Conservation (phyloP, 257 asterid species). For the Jasminum sambac region DNA sequence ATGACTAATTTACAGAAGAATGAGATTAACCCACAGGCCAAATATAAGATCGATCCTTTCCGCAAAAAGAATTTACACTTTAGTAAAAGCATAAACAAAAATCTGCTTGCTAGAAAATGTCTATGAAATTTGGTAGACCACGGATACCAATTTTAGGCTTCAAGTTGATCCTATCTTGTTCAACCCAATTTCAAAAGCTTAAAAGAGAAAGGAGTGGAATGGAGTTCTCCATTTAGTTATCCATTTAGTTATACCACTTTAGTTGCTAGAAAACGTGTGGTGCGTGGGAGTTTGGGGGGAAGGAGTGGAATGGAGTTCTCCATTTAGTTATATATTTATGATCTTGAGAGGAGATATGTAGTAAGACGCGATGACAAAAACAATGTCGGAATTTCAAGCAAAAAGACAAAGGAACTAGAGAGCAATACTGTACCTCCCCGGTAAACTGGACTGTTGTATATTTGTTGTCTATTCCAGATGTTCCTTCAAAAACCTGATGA, state of each 20-base stretch:
- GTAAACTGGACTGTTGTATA: conserved; percentile 96
- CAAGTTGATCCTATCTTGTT: conserved; percentile 3
- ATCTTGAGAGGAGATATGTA: background rate
- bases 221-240: background rate
- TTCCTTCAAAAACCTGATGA: conserved; percentile 91
- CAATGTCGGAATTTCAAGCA: conserved; percentile 20
- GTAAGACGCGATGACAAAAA: conserved; percentile 1
- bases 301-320: background rate
- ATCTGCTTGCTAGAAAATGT: background rate
- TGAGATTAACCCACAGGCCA: background rate
- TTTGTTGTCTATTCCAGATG: conserved; percentile 96
- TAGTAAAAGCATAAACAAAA: background rate
- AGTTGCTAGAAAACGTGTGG: no score
- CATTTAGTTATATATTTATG: background rate
- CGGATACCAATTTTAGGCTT: background rate
- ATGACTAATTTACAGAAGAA: background rate
- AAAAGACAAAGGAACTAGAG: conserved; percentile 5
- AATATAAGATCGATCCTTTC: background rate
- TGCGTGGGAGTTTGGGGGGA: no score
- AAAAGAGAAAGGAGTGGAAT: background rate
- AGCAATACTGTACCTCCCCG: conserved; percentile 65
- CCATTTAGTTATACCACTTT: no score
- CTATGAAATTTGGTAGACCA: conserved; percentile 10
- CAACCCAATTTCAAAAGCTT: conserved; percentile 6
- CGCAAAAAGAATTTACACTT: background rate